These are phyloP conservation scores for Vararia minispora DNA, from an alignment of 768 basidiomycete species.

Conservation along the genomic window DNA sequence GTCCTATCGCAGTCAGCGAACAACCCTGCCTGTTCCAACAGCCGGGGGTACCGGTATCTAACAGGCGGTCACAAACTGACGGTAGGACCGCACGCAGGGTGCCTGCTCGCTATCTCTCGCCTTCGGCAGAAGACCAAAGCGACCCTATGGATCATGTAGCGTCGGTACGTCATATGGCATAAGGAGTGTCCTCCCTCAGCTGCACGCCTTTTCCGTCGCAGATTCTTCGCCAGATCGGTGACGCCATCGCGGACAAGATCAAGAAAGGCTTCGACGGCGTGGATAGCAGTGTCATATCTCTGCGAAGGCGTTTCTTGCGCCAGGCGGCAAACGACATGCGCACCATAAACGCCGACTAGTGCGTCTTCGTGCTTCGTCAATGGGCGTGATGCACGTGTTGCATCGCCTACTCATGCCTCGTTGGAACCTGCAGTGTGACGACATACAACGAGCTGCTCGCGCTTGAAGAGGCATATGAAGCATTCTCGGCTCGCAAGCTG, in stretches of 20 bases:
- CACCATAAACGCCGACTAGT: slow-evolving; percentile 10
- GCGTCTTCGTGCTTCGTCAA: neutral
- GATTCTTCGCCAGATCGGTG: slow-evolving; percentile 10
- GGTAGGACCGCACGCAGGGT: no score
- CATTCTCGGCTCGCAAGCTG: slow-evolving; percentile 7
- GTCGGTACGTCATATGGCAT: no score
- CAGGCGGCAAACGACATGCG: slow-evolving; percentile 8
- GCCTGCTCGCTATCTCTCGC: no score
- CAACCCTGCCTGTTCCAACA: no score
- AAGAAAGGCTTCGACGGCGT: slow-evolving; percentile 9
- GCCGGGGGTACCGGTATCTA: no score
- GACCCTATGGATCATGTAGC: no score
- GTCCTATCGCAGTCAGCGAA: no score
- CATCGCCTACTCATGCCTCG: neutral
- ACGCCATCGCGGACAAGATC: slow-evolving; percentile 6
- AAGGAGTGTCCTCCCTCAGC: no score
- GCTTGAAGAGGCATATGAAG: slow-evolving; percentile 8
- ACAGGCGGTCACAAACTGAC: no score
- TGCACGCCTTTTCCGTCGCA: neutral
- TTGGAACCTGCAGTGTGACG: slow-evolving; percentile 2
- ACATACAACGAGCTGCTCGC: slow-evolving; percentile 8
- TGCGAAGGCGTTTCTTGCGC: slow-evolving; percentile 8
- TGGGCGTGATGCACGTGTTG: neutral
- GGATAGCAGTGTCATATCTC: slow-evolving; percentile 1
- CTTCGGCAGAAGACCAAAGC: no score